Base-by-base conservation (phyloP, 257 asterid genomes). In the Nicotiana tomentosiformis region DNA sequence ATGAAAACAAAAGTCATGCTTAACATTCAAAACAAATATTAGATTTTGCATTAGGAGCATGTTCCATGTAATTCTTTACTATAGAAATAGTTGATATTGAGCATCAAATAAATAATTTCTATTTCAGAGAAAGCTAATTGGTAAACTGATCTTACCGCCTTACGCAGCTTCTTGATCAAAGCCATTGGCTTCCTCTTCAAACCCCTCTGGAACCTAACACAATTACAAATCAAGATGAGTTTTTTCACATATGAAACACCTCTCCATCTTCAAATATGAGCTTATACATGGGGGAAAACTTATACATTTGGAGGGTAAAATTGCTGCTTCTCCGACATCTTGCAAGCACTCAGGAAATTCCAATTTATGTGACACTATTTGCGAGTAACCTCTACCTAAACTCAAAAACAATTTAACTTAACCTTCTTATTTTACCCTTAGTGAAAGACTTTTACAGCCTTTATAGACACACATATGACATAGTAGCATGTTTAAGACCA, bases 121-220 rank as follows among this genome's bases (percentile, higher is more conserved):
- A 30, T 5, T 8, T 66, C 16, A 66, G 2, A n/a, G 2, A 49
- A 0, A 62, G n/a, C 4, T 53, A 37, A 57, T 49, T 30, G 11
- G 67, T 7, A 46, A 18, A 51, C 2, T 65, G 30, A 1, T 39
- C 85, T 37, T 83, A 87, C 90, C 72, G 90, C 88, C 81, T 87
- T 87, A 32, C 90, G 90, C 7, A 87, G 83, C 86, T 87, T 87
- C 90, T 87, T 87, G 70, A 87, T 87, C 84, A 87, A 83, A 53
- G 90, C 90, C 88, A 87, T 79, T 16, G 90, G 90, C 88, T 87
- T 87, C 76, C 88, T 79, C 82, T 83, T 86, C 86, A 86, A 81
- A 65, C 88, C 88, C 51, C 88, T 76, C 86, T 79, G 76, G 74
- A 83, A 83, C 86, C 88, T 86, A 51, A 1, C 37, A 66, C 16